Percentiles rank a stretch among this genome's conserved stretches.
phyloP scores from a whole-genome alignment of 2,329 filamentous ascomycete species.

The Colletotrichum sp. region DNA sequence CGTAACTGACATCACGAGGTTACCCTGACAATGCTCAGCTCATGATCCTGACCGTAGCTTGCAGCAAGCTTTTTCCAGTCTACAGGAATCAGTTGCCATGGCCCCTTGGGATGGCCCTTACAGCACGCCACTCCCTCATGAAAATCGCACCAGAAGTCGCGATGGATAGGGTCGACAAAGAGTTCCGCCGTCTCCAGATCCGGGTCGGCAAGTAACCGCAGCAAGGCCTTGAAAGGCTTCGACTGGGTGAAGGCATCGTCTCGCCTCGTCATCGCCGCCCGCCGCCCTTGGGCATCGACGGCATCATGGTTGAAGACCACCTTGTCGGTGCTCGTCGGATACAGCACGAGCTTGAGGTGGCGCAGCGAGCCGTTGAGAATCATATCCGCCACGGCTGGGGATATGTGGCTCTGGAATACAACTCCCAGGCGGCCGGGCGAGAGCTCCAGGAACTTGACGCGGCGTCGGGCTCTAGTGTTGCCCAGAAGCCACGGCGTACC shows the following conservation, averaged over 20 bases:
- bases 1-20: neutral
- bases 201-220: constrained; percentile 49
- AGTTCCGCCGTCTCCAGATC: constrained; percentile 46
- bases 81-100: constrained; percentile 29
- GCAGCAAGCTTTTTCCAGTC: constrained; percentile 35
- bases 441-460: constrained; percentile 24
- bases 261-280: constrained; percentile 7
- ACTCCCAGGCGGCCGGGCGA: constrained; percentile 25
- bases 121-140: constrained; percentile 31
- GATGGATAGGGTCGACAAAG: constrained; percentile 39
- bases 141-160: constrained; percentile 46
- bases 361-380: constrained; percentile 28
- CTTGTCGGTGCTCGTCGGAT: constrained; percentile 10
- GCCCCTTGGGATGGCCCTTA: neutral
- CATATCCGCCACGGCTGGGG: constrained; percentile 29
- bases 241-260: constrained; percentile 18
- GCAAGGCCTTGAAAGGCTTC: constrained; percentile 30
- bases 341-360: constrained; percentile 25
- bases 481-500: constrained; percentile 10
- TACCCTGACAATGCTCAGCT: constrained; percentile 21
- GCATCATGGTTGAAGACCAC: neutral
- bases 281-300: constrained; percentile 7
- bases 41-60: constrained; percentile 23
- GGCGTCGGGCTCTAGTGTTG: constrained; percentile 20
- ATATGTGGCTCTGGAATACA: constrained; percentile 17